Base-by-base conservation (phyloP, 192 early-diverging fungal species). In the Coemansia furcata region DNA sequence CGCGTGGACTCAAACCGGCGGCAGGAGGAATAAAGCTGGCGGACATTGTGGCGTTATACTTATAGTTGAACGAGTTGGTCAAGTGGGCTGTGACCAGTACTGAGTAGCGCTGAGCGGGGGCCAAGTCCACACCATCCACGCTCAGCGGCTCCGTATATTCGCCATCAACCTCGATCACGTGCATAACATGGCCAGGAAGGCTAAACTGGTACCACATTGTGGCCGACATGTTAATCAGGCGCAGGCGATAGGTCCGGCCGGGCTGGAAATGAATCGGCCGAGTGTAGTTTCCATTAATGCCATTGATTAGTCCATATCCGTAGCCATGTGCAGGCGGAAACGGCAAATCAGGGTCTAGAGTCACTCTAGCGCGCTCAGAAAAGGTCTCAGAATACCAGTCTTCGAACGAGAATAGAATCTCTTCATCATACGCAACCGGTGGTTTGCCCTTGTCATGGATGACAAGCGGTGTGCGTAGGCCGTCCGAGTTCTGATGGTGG, bases 81-180 rank as follows among this genome's bases (percentile, higher is more conserved):
- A 85, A 65, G 32, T 84, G 85, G 9, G 92, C 90, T 2, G 79
- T 87, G 9, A 94, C 86, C 7, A 95, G 80, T 0, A 94, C 89
- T 21, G 92, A 92, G 74, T 88, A 85, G 33, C 94, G 87, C 66
- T 94, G 93, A 0, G 87, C 94, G 32, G 88, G 84, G 1, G 81
- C 84, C 15, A 93, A 54, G 37, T 84, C 72, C 35, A 92, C 69
- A 21, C 71, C 80, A 4, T 85, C 65, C 10, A 86, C 87, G 2
- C 67, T 74, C 23, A 59, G 67, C 4, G 86, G 86, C 50, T 87
- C 64, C 3, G 83, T 84, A 58, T 89, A 81, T 38, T 81, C 82
- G 60, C 92, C 92, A 33, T 94, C 92, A 40, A 86, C 77, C 78
- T 95, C 94, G 67, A 95, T 89, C 10, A 95, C 83, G 30, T 76